phyloP scores from a whole-genome alignment of 2,329 filamentous ascomycete species.

The Ilyonectria robusta region DNA sequence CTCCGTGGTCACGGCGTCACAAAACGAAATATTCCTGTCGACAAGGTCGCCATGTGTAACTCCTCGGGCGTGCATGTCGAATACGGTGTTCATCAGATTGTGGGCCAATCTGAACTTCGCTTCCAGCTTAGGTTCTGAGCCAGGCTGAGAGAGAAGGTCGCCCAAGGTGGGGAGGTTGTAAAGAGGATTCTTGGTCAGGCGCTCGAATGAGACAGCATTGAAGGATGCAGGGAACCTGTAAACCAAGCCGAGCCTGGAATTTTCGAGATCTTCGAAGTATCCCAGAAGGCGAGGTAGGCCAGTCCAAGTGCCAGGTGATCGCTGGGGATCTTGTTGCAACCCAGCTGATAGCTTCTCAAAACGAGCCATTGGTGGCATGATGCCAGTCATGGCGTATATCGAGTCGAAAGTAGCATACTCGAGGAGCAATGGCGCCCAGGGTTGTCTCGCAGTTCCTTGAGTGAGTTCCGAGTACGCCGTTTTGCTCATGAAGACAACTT shows the following conservation, averaged over 20 bases:
- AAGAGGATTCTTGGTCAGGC: constrained; percentile 63
- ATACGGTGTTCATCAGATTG: constrained; percentile 80
- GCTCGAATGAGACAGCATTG: constrained; percentile 69
- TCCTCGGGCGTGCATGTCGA: constrained; percentile 78
- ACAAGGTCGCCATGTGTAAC: constrained; percentile 80
- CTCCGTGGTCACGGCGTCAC: constrained; percentile 60
- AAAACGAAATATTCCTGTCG: constrained; percentile 78
- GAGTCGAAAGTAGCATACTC: constrained; percentile 79
- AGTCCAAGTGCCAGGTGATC: constrained; percentile 70
- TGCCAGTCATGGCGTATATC: constrained; percentile 73
- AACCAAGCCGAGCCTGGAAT: constrained; percentile 80
- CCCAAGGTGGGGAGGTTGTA: constrained; percentile 68
- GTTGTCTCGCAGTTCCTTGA: constrained; percentile 57
- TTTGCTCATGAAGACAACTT: constrained; percentile 66
- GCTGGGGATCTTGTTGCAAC: constrained; percentile 68
- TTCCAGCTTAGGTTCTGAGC: constrained; percentile 77
- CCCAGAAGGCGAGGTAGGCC: constrained; percentile 73
- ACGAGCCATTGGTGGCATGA: constrained; percentile 74
- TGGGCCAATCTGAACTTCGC: constrained; percentile 82
- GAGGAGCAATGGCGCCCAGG: constrained; percentile 73
- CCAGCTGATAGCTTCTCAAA: constrained; percentile 75
- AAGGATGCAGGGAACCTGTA: constrained; percentile 81
- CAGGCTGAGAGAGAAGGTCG: constrained; percentile 66
- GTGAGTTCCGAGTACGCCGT: constrained; percentile 66
- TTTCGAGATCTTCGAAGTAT: constrained; percentile 82